A percentile compares a stretch with the other conserved stretches of the same genome.
Conservation (phyloP, 2,329 filamentous ascomycete species). For the Alternaria rosae region DNA sequence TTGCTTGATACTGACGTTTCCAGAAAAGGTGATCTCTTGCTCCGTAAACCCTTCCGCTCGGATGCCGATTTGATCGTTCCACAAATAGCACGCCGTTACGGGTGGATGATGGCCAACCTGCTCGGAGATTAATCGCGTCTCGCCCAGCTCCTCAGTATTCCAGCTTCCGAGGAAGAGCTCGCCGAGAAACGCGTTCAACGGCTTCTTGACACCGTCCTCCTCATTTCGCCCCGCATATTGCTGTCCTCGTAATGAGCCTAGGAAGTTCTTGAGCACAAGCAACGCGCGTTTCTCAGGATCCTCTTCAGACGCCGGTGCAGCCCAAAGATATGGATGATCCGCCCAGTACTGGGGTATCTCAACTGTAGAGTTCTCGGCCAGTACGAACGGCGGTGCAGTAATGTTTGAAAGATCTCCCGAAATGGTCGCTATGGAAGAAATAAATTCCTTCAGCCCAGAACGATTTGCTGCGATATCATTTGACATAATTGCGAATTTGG, state of each 20-base stretch:
- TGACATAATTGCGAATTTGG: conserved; percentile 16
- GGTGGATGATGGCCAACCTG: conserved; percentile 59
- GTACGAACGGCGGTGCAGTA: conserved; percentile 57
- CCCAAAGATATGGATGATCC: conserved; percentile 56
- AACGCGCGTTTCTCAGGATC: conserved; percentile 53
- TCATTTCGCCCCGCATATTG: conserved; percentile 56
- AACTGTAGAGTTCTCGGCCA: conserved; percentile 55
- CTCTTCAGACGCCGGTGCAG: conserved; percentile 53
- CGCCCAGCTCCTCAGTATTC: conserved; percentile 44
- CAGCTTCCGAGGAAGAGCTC: conserved; percentile 55
- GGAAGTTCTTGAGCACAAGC: conserved; percentile 59
- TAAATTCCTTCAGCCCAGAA: conserved; percentile 43
- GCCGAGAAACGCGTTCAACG: conserved; percentile 60
- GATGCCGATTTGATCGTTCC: conserved; percentile 54
- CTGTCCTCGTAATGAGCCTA: conserved; percentile 57
- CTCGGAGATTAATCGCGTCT: conserved; percentile 53
- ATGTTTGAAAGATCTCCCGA: conserved; percentile 57
- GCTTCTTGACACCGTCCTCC: conserved; percentile 58
- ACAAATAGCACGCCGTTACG: conserved; percentile 57
- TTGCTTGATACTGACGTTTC: conserved; percentile 56
- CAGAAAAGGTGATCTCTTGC: conserved; percentile 57
- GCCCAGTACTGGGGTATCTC: conserved; percentile 58
- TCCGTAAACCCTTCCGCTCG: conserved; percentile 56
- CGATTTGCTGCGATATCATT: conserved; percentile 37
- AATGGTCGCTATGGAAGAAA: conserved; percentile 54